Percentiles rank a stretch among this genome's conserved stretches.
Evolutionary conservation across 129 eudicot species (phyloP).

Genomic region (Chrysanthemum seticuspe): DNA sequence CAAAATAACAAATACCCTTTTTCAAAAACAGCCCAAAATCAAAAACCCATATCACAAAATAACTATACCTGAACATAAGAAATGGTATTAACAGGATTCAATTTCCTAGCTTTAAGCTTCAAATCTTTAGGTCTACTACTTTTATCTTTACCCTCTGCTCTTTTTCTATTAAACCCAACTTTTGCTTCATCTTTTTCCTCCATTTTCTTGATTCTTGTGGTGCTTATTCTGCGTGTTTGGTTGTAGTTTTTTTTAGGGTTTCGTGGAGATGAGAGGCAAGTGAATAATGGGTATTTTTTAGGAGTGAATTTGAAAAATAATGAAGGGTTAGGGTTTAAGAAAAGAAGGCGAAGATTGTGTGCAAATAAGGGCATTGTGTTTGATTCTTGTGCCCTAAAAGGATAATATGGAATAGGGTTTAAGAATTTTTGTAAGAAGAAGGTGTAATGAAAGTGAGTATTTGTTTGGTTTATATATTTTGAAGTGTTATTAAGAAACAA

Average conservation of each 20-base stretch:
- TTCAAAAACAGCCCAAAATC: not conserved
- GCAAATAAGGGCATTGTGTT: conserved; percentile 58
- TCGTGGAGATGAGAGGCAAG: conserved; percentile 36
- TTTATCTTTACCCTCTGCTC: conserved; percentile 85
- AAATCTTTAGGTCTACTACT: conserved; percentile 54
- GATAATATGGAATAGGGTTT: conserved; percentile 17
- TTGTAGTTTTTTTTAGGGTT: too few species aligned
- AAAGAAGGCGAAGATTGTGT: conserved; percentile 68
- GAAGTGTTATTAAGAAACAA: not conserved
- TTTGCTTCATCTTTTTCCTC: conserved; percentile 38
- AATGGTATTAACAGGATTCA: conserved; percentile 71
- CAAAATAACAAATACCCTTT: not conserved
- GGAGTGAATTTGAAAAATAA: not conserved
- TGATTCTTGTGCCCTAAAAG: conserved; percentile 33
- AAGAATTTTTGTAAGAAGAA: not conserved
- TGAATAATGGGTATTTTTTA: conserved; percentile 15
- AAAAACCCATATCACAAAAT: too few species aligned
- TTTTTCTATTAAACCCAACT: conserved; percentile 56
- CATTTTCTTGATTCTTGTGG: conserved; percentile 18
- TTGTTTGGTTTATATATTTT: too few species aligned
- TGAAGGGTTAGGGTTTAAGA: conserved; percentile 31
- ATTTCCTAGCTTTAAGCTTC: conserved; percentile 54
- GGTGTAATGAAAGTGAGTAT: too few species aligned
- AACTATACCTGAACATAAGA: conserved; percentile 92
- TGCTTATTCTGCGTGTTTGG: conserved; percentile 17